Base-by-base conservation (phyloP, 371 early-diverging fungal genomes). In the Smittium culicis region DNA sequence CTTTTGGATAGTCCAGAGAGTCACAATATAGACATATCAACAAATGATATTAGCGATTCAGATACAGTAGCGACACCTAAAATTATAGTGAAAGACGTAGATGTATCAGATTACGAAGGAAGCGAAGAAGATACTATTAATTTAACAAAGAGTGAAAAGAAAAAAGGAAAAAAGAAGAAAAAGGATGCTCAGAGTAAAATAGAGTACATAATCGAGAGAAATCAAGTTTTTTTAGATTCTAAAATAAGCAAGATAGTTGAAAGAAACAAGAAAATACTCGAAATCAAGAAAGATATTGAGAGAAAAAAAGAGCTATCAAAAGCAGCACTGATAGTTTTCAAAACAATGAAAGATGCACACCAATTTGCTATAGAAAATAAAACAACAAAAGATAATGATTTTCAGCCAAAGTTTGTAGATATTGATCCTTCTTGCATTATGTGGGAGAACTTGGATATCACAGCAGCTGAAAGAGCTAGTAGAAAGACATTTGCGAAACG, bases 291-390 rank as follows among this genome's bases (percentile, higher is more conserved):
- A n/a, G n/a, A 30, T 11, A n/a, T 58, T 5, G 30, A 66, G 1
- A 55, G 67, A 0, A 55, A 66, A 0, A 45, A 11, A 5, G 54
- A 62, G 20, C 72, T 77, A 32, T 68, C 74, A 25, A 82, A 77
- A 35, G 86, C 88, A 30, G 91, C 87, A 8, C 91, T 92, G 74
- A 84, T 93, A 33, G 83, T 87, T 64, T 93, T 93, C 73, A 81
- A 84, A 66, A 82, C 83, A 69, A 88, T 89, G 69, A 79, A 85
- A 27, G 87, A 85, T 27, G 88, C 92, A 16, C 94, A 93, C 68
- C 83, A 87, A 80, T 90, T 91, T 11, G 83, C 84, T 86, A 20
- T 81, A 86, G 69, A 80, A 84, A 55, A 76, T 79, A 29, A 83
- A 85, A 57, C 81, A 84, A 34, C 80, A 80, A 66, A 14, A 11